Evolutionary conservation across 768 basidiomycete genomes (phyloP), one percentile per base, ranked within the genome.

Genomic region (Boletales sp.): DNA sequence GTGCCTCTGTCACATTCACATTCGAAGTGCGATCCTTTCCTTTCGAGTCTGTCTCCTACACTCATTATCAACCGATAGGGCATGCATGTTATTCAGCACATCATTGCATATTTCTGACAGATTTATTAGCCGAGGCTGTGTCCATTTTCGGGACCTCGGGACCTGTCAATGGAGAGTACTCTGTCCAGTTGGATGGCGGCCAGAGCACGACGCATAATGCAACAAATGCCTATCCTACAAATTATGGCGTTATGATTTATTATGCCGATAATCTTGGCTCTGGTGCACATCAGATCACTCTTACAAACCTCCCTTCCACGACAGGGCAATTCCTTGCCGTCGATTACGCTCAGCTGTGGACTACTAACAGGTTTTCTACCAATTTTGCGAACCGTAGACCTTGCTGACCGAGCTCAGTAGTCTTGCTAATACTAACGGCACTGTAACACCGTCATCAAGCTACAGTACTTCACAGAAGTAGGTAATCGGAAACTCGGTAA

Each of bases 71-170:
- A 21, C 21, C 21, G 18, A 14, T n/a, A 67, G 65, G 65, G 67
- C 51, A 60, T 40, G 57, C 36, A 27, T 19, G 2, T 43, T 24
- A 8, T 51, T 30, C 15, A 9, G 7, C n/a, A 10, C 13, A 40
- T 18, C 19, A 0, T 14, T 2, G 14, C 5, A 3, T 24, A 12
- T 14, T 39, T 40, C 46, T 57, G 17, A 52, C 40, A 32, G 10
- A 34, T 30, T 17, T 31, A 18, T 38, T 38, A 74, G 78, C 74
- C 37, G 72, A 74, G 43, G 72, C 69, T 8, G 64, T 80, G 8
- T 72, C 72, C 5, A 49, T 80, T 11, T 78, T 70, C 38, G 76
- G 78, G 11, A 70, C 76, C 17, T 67, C 74, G 1, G 68, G 73
- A 4, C 70, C 72, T 4, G 48, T 51, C 4, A 67, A 65, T 39